These are phyloP conservation scores for Bipolaris oryzae DNA, from an alignment of 2,329 filamentous ascomycete species.

Conservation along the genomic window DNA sequence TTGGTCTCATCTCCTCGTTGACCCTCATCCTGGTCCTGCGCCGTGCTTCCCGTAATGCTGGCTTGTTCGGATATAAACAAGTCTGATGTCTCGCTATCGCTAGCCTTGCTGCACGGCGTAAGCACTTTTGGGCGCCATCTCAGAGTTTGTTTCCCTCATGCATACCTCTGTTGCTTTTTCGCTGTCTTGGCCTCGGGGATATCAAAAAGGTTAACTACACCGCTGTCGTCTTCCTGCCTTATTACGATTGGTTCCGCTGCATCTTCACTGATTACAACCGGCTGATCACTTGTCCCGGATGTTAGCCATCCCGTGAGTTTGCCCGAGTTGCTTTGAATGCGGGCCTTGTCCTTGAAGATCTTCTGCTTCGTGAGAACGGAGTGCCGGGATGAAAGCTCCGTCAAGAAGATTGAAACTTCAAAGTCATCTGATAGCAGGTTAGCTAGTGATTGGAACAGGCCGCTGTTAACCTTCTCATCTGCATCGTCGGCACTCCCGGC, in stretches of 20 bases:
- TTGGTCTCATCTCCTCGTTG: conserved; percentile 84
- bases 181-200: conserved; percentile 58
- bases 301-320: conserved; percentile 56
- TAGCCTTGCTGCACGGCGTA: conserved; percentile 25
- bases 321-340: conserved; percentile 53
- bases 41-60: conserved; percentile 11
- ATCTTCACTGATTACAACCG: conserved; percentile 51
- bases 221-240: conserved; percentile 66
- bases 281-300: conserved; percentile 49
- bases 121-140: conserved; percentile 8
- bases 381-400: conserved; percentile 82
- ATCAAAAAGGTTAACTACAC: conserved; percentile 56
- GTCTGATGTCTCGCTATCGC: conserved; percentile 45
- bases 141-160: conserved; percentile 23
- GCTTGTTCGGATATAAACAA: conserved; percentile 31
- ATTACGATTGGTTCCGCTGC: conserved; percentile 55
- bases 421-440: conserved; percentile 75
- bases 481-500: neutral
- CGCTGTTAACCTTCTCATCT: neutral
- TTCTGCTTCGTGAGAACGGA: conserved; percentile 87
- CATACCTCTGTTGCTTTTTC: conserved; percentile 15
- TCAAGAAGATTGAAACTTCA: conserved; percentile 92
- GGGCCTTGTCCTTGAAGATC: conserved; percentile 59
- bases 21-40: conserved; percentile 31
- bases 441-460: conserved; percentile 16